Base-by-base conservation (phyloP, 768 basidiomycete genomes). In the Lentinula detonsa region DNA sequence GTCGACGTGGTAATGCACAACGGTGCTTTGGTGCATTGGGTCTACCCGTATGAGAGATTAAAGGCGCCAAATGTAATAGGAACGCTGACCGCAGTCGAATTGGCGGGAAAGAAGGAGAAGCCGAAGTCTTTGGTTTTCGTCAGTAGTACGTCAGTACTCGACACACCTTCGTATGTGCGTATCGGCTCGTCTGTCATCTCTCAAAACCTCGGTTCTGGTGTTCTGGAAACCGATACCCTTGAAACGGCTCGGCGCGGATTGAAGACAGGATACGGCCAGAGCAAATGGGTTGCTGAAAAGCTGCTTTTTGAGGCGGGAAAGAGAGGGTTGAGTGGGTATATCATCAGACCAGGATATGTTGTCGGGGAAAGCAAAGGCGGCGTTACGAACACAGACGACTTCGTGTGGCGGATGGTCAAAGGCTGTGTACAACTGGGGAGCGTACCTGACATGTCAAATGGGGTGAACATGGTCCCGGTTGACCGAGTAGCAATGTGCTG, bases 371-470 rank as follows among this genome's bases (percentile, higher is more conserved):
- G 95, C 10, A 73, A 74, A 61, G 86, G 88, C 15, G 97, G 93
- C 93, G 95, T 98, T 3, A 98, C 96, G 11, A 99, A 99, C 75
- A 98, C 97, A 37, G 96, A 99, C 67, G 97, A 99, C 71, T 99
- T 99, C 74, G 85, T 99, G 60, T 98, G 96, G 96, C 85, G 97
- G 3, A 77, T 99, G 73, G 92, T 97, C 70, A 98, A 98, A 73
- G 97, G 97, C n/a, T 98, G 95, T 69, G 81, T 98, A 40, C 97
- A 99, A 71, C 86, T 98, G n/a, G 96, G 95, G 1, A 83, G 93
- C 43, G 87, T 94, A 2, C 97, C 97, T 9, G 93, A 99, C 70
- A 98, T 99, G 73, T 94, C 97, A 78, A 99, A 99, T 74, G 90
- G 93, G 1, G 83, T 99, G 68, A 99, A 99, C 75, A 95, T 98